Evolutionary conservation across 192 early-diverging fungal genomes (phyloP), one percentile per base, ranked within the genome.

Genomic region (Mortierella alpina): DNA sequence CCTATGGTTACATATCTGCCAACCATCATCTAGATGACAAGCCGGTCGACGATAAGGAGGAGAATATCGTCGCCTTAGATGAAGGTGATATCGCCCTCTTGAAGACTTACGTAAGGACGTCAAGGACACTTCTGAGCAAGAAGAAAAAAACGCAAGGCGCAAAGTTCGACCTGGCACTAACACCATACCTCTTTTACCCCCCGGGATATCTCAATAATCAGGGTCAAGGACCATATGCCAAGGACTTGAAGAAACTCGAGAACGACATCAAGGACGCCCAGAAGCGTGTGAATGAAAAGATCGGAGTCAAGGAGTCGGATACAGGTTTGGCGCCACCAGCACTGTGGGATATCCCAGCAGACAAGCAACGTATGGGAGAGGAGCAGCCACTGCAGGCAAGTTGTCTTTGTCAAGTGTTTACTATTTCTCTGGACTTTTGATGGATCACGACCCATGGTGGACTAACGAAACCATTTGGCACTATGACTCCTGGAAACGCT

Each of bases 251-350:
- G 83, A 91, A 91, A 65, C 90, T 97, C 44, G 98, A 99, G 72
- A 89, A 88, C 62, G 95, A 97, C 49, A 99, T 99, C 74, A 97
- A 96, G 86, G 98, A 99, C 59, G 90, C 92, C 31, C 98, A 99
- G 86, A 99, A 99, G 89, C 88, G 95, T 39, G 97, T 99, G 72
- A 99, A 97, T 84, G 97, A 99, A 82, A 96, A 96, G 90, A 98
- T 99, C 91, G 98, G 97, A 57, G 95, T 99, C 52, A 98, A 98
- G 87, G 97, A 99, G 88, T 92, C 94, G 20, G 97, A 99, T 83
- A 99, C 98, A 60, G 98, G 98, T 55, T 88, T 99, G 44, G 97
- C 98, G 7, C 95, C 95, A 61, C 98, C 98, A 56, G 98, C 96
- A 74, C 84, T 98, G 75, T 99, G 98, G 98, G 98, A 99, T 84